phyloP scores from a whole-genome alignment of 768 basidiomycete species.

The Artomyces pyxidatus region DNA sequence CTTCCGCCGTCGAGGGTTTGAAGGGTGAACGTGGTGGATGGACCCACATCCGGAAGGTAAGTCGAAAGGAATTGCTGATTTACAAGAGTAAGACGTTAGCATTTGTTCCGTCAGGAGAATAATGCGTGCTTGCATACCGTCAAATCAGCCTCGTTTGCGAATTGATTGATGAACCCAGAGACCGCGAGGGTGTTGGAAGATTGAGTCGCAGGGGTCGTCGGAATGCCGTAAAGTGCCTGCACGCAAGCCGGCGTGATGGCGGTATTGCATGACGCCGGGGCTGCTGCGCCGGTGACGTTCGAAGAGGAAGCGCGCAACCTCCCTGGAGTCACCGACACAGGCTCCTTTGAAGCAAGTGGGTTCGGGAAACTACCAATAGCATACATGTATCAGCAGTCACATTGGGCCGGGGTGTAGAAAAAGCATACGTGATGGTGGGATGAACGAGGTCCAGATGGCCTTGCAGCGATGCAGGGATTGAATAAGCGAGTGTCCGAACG shows the following conservation, averaged over 20 bases:
- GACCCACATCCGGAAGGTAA: constrained; percentile 25
- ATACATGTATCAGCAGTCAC: background rate
- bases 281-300: background rate
- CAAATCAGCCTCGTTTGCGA: background rate
- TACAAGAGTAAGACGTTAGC: background rate
- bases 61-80: constrained; percentile 18
- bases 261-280: background rate
- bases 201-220: background rate
- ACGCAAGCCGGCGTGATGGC: background rate
- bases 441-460: constrained; percentile 23
- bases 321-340: no score
- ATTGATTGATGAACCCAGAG: background rate
- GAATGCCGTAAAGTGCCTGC: constrained; percentile 1
- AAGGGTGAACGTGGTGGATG: constrained; percentile 26
- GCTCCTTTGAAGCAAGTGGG: background rate
- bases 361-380: background rate
- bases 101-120: background rate
- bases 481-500: constrained; percentile 25
- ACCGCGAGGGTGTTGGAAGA: background rate
- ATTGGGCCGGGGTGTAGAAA: background rate
- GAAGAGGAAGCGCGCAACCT: no score
- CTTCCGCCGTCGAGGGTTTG: constrained; percentile 30
- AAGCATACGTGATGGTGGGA: constrained; percentile 21
- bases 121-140: background rate
- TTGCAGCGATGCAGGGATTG: constrained; percentile 21